phyloP scores from a whole-genome alignment of 345 rosid genomes.

The Dipteronia dyeriana region DNA sequence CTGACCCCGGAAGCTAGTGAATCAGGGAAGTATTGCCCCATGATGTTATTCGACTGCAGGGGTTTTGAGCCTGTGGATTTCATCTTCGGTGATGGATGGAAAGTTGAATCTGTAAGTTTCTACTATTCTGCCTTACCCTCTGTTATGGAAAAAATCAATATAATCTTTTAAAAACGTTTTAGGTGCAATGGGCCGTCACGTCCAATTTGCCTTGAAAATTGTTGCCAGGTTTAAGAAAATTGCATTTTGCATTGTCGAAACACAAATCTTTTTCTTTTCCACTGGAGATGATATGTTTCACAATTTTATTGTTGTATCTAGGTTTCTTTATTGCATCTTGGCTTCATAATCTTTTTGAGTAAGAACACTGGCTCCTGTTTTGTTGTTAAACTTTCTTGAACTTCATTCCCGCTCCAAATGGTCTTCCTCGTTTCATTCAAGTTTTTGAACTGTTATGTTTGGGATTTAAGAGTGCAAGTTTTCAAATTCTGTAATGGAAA shows the following conservation, averaged over 20 bases:
- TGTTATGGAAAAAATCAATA: background rate
- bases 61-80: slow-evolving; percentile 82
- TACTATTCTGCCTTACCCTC: slow-evolving; percentile 11
- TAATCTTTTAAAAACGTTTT: background rate
- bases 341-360: background rate
- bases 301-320: background rate
- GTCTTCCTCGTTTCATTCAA: background rate
- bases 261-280: background rate
- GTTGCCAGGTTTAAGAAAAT: background rate
- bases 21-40: slow-evolving; percentile 59
- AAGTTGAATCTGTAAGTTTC: slow-evolving; percentile 76
- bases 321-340: background rate
- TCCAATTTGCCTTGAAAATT: background rate
- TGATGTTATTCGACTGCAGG: slow-evolving; percentile 86
- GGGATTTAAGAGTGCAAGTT: background rate
- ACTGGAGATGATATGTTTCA: background rate
- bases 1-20: slow-evolving; percentile 57
- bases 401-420: background rate
- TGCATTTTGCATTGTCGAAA: background rate
- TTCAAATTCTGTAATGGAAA: background rate
- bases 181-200: background rate
- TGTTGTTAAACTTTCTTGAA: background rate
- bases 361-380: background rate
- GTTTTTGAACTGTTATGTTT: background rate
- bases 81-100: slow-evolving; percentile 68